Conservation (phyloP, 495 filamentous ascomycete species). For the Penicillium pancosmium region DNA sequence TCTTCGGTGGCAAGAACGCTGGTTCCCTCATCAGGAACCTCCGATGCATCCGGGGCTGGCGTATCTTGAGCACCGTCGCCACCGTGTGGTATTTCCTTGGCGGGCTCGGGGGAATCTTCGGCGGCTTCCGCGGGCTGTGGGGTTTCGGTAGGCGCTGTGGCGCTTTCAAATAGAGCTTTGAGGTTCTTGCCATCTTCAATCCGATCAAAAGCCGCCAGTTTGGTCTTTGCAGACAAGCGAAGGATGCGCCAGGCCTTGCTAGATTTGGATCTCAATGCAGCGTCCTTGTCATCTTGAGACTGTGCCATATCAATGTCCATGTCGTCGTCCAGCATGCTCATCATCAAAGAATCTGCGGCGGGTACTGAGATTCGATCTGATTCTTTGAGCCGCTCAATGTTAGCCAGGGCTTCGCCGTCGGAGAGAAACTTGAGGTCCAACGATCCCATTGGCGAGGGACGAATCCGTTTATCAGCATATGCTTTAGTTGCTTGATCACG, state of each 20-base stretch:
- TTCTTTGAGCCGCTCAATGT: slow-evolving; percentile 62
- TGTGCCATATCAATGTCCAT: slow-evolving; percentile 82
- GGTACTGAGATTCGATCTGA: slow-evolving; percentile 56
- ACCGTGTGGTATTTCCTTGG: slow-evolving; percentile 20
- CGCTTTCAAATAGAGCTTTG: slow-evolving; percentile 50
- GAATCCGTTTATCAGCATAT: slow-evolving; percentile 67
- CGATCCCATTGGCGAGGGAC: slow-evolving; percentile 67
- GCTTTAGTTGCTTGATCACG: slow-evolving; percentile 63
- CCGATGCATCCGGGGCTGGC: background rate
- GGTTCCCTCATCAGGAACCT: slow-evolving; percentile 10
- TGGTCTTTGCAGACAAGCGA: slow-evolving; percentile 71
- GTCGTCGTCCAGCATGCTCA: slow-evolving; percentile 67
- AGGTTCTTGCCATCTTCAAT: slow-evolving; percentile 79
- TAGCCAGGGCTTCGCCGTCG: slow-evolving; percentile 55
- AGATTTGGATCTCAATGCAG: slow-evolving; percentile 65
- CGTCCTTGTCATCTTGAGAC: slow-evolving; percentile 68
- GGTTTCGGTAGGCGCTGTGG: slow-evolving; percentile 32
- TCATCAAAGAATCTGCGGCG: slow-evolving; percentile 57
- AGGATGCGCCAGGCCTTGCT: slow-evolving; percentile 90
- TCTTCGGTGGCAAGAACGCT: background rate
- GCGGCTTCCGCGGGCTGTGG: slow-evolving; percentile 29
- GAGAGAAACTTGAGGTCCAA: slow-evolving; percentile 77
- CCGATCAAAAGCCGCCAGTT: slow-evolving; percentile 78
- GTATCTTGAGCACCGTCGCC: slow-evolving; percentile 14
- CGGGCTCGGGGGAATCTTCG: slow-evolving; percentile 21